Conservation (phyloP, 768 basidiomycete genomes). For the Termitomyces sp. region DNA sequence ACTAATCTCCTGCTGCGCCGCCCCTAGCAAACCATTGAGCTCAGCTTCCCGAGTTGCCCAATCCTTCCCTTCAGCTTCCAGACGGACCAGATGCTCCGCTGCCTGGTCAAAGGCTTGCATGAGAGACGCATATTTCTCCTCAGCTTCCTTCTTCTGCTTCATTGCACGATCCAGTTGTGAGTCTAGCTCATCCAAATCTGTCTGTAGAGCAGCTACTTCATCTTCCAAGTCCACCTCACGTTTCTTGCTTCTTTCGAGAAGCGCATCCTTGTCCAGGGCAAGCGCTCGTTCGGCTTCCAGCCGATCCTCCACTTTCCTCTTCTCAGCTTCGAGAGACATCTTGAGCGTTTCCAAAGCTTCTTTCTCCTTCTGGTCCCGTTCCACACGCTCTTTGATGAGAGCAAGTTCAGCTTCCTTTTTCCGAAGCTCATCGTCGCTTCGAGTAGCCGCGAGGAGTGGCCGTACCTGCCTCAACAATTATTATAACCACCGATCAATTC, state of each 20-base stretch:
- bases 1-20: conserved; percentile 55
- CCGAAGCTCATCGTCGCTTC: conserved; percentile 87
- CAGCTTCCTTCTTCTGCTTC: conserved; percentile 69
- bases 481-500: neutral
- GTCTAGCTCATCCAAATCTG: conserved; percentile 79
- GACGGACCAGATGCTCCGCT: conserved; percentile 75
- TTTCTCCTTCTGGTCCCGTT: conserved; percentile 79
- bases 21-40: conserved; percentile 49
- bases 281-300: conserved; percentile 79
- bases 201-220: conserved; percentile 72
- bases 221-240: conserved; percentile 85
- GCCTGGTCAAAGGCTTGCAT: conserved; percentile 76
- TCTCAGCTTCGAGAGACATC: conserved; percentile 80
- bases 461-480: conserved; percentile 54
- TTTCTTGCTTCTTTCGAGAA: conserved; percentile 79
- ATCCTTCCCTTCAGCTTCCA: conserved; percentile 72
- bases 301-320: conserved; percentile 73
- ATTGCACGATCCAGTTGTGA: conserved; percentile 81
- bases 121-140: conserved; percentile 71
- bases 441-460: conserved; percentile 86
- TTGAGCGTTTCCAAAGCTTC: conserved; percentile 75
- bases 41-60: conserved; percentile 63
- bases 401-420: conserved; percentile 82
- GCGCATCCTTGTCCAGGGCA: conserved; percentile 74
- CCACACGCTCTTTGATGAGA: conserved; percentile 77